Evolutionary conservation across 108 stramenopile species (phyloP).

Genomic region (Parmales sp.): DNA sequence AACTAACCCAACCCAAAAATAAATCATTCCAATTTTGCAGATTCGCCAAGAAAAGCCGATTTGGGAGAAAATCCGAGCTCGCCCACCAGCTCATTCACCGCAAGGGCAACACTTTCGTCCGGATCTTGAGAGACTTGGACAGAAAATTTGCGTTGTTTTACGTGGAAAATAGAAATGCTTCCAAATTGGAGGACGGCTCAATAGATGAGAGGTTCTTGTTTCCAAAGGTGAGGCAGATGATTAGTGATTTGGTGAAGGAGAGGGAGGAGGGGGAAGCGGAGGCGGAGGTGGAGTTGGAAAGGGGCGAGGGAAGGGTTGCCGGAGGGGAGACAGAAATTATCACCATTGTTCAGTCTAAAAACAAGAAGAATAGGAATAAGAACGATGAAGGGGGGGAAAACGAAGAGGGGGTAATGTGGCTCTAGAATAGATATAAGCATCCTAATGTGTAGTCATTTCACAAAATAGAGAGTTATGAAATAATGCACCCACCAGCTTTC

Average conservation of each 20-base stretch:
- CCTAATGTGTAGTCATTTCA: neutral
- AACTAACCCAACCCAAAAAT: neutral
- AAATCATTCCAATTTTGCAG: neutral
- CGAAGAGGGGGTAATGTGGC: neutral
- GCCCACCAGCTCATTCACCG: conserved; percentile 66
- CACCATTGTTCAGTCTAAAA: neutral
- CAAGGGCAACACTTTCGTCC: conserved; percentile 54
- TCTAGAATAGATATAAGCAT: neutral
- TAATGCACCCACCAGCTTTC: neutral
- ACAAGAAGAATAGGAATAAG: neutral
- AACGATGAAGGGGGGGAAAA: neutral
- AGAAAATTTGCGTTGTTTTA: neutral
- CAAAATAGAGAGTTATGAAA: neutral
- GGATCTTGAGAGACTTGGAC: conserved; percentile 28
- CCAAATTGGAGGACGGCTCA: neutral
- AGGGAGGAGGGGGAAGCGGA: neutral
- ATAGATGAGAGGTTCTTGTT: neutral
- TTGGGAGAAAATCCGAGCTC: conserved; percentile 30
- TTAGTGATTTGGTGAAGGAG: neutral
- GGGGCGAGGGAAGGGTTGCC: neutral
- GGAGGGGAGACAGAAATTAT: neutral
- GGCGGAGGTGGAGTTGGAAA: neutral
- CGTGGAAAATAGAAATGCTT: neutral
- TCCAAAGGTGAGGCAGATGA: neutral
- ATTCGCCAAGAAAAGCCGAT: neutral